Conservation (phyloP, 2,329 filamentous ascomycete genomes). For the Trichoderma cornu-damae region DNA sequence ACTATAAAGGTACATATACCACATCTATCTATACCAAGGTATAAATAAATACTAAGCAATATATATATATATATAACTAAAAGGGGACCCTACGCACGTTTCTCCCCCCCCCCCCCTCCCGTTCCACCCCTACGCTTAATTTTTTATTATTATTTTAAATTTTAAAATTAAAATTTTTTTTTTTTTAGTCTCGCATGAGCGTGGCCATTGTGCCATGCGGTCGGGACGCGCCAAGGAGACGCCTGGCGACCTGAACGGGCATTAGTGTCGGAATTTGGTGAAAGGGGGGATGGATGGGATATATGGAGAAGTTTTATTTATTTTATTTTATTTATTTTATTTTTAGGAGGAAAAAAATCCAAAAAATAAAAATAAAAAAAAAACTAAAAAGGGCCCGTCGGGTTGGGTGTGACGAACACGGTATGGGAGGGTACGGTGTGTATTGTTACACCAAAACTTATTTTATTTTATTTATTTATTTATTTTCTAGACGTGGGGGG, state of each 20-base stretch:
- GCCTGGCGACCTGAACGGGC: background rate
- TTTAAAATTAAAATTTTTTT: no score
- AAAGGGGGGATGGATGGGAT: no score
- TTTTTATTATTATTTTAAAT: background rate
- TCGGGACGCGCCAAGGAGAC: constrained; percentile 10
- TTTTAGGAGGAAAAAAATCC: background rate
- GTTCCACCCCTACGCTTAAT: no score
- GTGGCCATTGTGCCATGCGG: constrained; percentile 10
- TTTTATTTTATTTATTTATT: no score
- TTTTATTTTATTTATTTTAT: no score
- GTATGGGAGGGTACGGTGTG: constrained; percentile 16
- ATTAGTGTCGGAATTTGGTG: background rate
- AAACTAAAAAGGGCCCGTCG: background rate
- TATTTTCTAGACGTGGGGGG: no score
- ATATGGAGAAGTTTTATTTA: no score
- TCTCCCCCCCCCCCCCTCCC: no score
- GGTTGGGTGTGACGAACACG: constrained; percentile 12
- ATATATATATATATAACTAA: no score
- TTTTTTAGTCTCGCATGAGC: constrained; percentile 2
- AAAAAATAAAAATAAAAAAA: background rate
- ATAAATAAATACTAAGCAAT: no score
- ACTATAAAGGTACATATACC: no score
- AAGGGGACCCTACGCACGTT: constrained; percentile 7
- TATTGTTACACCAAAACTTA: constrained; percentile 9
- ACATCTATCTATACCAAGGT: no score